These are phyloP conservation scores for Lactifluus volemus DNA, from an alignment of 768 basidiomycete species.

Conservation along the genomic window DNA sequence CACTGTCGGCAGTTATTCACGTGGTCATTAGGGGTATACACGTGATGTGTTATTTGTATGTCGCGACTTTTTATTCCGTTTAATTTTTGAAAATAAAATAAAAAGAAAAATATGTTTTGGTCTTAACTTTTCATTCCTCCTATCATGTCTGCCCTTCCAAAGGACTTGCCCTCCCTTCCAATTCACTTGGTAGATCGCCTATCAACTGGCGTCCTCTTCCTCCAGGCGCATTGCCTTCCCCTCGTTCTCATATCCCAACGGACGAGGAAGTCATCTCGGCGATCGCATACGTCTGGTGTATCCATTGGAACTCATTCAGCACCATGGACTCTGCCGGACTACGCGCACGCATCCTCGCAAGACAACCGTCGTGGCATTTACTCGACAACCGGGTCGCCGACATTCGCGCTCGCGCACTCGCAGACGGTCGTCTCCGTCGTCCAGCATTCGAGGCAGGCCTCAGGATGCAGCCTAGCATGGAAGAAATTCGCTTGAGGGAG, in stretches of 20 bases:
- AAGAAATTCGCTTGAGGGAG: slow-evolving; percentile 11
- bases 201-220: slow-evolving; percentile 14
- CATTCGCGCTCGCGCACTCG: slow-evolving; percentile 4
- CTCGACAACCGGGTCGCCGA: slow-evolving; percentile 11
- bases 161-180: background rate
- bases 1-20: slow-evolving; percentile 19
- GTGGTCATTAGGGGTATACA: background rate
- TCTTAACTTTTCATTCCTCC: too few species aligned
- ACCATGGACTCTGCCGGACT: slow-evolving; percentile 11
- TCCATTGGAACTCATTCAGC: slow-evolving; percentile 18
- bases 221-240: slow-evolving; percentile 6
- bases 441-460: slow-evolving; percentile 8
- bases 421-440: slow-evolving; percentile 10
- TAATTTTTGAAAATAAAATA: too few species aligned
- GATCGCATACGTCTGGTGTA: slow-evolving; percentile 13
- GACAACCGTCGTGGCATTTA: slow-evolving; percentile 6
- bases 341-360: slow-evolving; percentile 8
- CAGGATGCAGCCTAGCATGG: slow-evolving; percentile 9
- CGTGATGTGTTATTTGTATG: background rate
- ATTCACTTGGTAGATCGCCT: background rate
- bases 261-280: slow-evolving; percentile 15
- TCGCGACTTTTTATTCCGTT: background rate
- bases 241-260: slow-evolving; percentile 10
- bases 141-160: background rate
- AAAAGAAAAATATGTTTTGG: too few species aligned